Conservation (phyloP, 257 asterid species). For the Rehmannia glutinosa region DNA sequence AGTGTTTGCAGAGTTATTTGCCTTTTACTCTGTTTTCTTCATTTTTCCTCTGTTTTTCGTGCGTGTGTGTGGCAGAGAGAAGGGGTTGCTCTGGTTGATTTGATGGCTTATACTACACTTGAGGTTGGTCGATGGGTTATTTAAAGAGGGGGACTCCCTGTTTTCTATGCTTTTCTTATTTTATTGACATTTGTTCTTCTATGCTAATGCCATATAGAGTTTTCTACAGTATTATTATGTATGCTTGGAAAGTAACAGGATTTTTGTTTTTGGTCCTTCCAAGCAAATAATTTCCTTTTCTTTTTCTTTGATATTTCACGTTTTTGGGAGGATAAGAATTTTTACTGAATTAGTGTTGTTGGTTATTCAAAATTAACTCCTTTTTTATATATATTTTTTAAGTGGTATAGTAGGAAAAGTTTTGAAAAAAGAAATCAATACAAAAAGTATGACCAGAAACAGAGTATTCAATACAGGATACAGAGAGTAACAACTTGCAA, state of each 20-base stretch:
- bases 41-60: background rate
- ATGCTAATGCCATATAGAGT: too few relatives aligned
- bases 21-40: background rate
- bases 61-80: background rate
- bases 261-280: slow-evolving; percentile 31
- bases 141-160: background rate
- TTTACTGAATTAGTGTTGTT: background rate
- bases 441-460: too few relatives aligned
- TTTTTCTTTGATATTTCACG: background rate
- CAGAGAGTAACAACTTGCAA: too few relatives aligned
- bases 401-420: too few relatives aligned
- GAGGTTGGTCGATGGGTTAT: background rate
- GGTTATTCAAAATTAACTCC: too few relatives aligned
- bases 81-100: background rate
- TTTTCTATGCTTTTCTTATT: background rate
- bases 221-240: too few relatives aligned
- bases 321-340: background rate
- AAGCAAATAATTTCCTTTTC: slow-evolving; percentile 38
- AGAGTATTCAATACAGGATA: too few relatives aligned
- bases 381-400: too few relatives aligned
- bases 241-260: too few relatives aligned
- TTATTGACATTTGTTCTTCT: background rate
- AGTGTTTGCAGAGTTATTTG: slow-evolving; percentile 29
- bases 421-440: too few relatives aligned
- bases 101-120: slow-evolving; percentile 9